Evolutionary conservation across 306 rosid species (phyloP).

Genomic region (Corylus americana): DNA sequence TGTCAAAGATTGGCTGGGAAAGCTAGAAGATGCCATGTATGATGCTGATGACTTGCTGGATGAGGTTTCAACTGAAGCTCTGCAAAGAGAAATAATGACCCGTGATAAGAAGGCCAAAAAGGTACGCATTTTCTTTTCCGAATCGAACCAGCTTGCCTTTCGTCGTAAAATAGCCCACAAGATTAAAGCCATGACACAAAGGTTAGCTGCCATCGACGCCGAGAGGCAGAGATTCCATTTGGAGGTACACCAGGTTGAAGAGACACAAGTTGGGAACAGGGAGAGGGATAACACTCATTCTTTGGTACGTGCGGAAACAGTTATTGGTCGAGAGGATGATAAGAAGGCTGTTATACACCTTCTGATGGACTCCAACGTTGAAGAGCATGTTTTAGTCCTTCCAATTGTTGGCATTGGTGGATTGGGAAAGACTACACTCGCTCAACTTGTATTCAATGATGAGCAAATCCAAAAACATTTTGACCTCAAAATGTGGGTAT

Average conservation of each 20-base stretch:
- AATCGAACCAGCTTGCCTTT: not conserved
- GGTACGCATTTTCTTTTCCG: not conserved
- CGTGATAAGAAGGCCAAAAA: not conserved
- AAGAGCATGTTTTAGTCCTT: not conserved
- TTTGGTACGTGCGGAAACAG: not conserved
- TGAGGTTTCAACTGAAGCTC: not conserved
- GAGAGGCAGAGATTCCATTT: not conserved
- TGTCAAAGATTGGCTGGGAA: not conserved
- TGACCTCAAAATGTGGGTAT: constrained; percentile 6
- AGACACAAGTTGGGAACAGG: too few relatives aligned
- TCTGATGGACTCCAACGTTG: not conserved
- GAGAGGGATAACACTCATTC: not conserved
- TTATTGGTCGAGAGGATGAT: constrained; percentile 21
- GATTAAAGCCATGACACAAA: not conserved
- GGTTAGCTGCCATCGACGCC: not conserved
- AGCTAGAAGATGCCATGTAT: not conserved
- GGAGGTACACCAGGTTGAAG: not conserved
- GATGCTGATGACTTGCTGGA: not conserved
- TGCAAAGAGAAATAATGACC: not conserved
- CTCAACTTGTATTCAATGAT: not conserved
- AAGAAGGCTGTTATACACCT: not conserved
- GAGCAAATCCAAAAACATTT: not conserved
- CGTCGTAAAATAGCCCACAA: not conserved
- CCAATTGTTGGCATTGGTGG: constrained; percentile 24
- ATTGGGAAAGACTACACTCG: constrained; percentile 25